Percentiles rank a stretch among this genome's conserved stretches.
phyloP scores from a whole-genome alignment of 2,329 filamentous ascomycete genomes.

The Colletotrichum ledebouriae region DNA sequence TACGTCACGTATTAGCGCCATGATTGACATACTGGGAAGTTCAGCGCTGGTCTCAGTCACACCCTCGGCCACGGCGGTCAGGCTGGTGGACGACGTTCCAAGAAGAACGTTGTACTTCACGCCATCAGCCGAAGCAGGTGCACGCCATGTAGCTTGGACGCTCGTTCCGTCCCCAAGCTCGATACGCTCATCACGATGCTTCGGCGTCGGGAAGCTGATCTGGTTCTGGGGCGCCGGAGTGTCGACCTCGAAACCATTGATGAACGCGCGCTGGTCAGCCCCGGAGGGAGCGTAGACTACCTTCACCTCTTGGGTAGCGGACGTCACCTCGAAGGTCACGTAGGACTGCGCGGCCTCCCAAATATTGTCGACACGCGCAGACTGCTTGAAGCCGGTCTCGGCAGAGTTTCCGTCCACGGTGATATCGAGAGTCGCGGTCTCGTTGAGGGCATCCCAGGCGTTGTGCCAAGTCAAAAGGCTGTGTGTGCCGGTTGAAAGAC shows the following conservation, averaged over 20 bases:
- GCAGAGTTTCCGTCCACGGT: slow-evolving; percentile 45
- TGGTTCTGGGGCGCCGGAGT: slow-evolving; percentile 44
- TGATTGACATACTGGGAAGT: slow-evolving; percentile 20
- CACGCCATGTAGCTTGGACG: slow-evolving; percentile 45
- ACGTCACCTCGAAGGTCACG: slow-evolving; percentile 45
- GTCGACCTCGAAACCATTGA: slow-evolving; percentile 52
- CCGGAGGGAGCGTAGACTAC: slow-evolving; percentile 46
- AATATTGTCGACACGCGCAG: slow-evolving; percentile 49
- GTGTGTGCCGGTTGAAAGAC: slow-evolving; percentile 48
- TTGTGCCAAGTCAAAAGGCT: slow-evolving; percentile 50
- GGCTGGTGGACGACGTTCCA: slow-evolving; percentile 39
- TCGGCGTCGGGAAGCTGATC: slow-evolving; percentile 48
- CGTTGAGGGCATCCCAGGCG: slow-evolving; percentile 47
- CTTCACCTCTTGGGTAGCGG: slow-evolving; percentile 44
- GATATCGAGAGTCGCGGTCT: slow-evolving; percentile 45
- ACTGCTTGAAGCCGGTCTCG: slow-evolving; percentile 40
- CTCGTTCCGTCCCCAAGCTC: slow-evolving; percentile 41
- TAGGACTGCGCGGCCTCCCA: slow-evolving; percentile 50
- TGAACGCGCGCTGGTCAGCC: slow-evolving; percentile 45
- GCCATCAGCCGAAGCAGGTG: slow-evolving; percentile 39
- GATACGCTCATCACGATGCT: slow-evolving; percentile 49
- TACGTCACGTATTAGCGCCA: fast-evolving
- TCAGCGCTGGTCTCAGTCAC: slow-evolving; percentile 29
- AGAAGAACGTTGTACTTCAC: slow-evolving; percentile 49
- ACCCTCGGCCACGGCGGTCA: slow-evolving; percentile 42